Base-by-base conservation (phyloP, 163 green algal genomes). In the Dunaliella salina region DNA sequence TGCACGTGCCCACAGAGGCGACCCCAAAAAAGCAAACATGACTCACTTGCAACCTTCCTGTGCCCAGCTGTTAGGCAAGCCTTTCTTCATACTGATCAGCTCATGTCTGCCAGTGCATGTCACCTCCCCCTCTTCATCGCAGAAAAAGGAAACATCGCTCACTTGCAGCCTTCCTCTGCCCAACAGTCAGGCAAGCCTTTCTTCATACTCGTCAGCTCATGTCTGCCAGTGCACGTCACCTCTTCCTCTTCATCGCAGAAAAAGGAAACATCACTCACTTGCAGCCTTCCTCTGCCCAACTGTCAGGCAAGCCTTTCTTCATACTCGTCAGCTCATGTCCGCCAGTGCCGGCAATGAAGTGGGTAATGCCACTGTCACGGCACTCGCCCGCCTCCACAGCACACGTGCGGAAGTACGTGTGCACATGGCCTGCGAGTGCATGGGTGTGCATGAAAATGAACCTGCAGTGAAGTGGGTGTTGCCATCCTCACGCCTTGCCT, bases 341-440 rank as follows among this genome's bases (percentile, higher is more conserved):
- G 0, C 88, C 91, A 75, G 87, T 93, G 67, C 92, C 91, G 12
- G 88, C 80, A 63, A 87, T 80, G 84, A 93, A 75, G 85, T 93
- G 90, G 1, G 85, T 92, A 33, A 88, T 91, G 85, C 92, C 92
- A 30, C 87, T 88, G 3, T 88, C 75, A 13, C 75, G 0, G 90
- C 34, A 80, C 92, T 91, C 35, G 32, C 34, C 34, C 87, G 87
- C 0, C 87, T 45, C 17, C 83, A 35, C 34, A 94, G 89, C 50
- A 88, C 93, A 96, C 57, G 90, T 93, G 85, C 87, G 87, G 82
- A 85, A 88, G 85, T 87, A 87, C 79, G 89, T 87, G 90, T 96
- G 93, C 71, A 96, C 92, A 85, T 96, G 93, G 12, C 93, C 93
- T 18, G 88, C 63, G 88, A 8, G 40, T 50, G 40, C 40, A 50